Base-by-base conservation (phyloP, 331 rosid genomes). In the Malus hybrid region DNA sequence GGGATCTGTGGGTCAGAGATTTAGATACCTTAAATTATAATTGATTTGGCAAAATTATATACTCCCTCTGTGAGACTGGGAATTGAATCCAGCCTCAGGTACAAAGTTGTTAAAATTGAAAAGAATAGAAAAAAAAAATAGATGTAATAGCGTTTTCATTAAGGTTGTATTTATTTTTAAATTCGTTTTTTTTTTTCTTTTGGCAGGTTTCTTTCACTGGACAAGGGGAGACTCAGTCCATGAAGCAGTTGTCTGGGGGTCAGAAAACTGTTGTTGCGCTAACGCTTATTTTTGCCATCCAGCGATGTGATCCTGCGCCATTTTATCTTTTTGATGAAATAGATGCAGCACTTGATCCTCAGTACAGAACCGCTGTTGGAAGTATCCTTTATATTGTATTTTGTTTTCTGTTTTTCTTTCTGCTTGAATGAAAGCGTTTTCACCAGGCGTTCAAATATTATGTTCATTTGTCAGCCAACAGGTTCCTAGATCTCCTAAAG, bases 251-350 rank as follows among this genome's bases (percentile, higher is more conserved):
- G 82, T 94, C 99, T 39, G 97, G 99, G 69, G 99, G 99, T 70
- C 97, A 94, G 81, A 94, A 94, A 85, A 94, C 99, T 85, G 99
- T 94, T 70, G 99, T 94, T 73, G 99, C 99, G 72, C 90, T 94
- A 69, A 89, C 99, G 4, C 99, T 94, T 70, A 94, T 94, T 81
- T 94, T 94, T 77, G 97, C 99, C 73, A 92, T 94, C 73, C 99
- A 94, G 84, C 91, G 96, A 88, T 94, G 99, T 77, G 99, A 94
- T 87, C 99, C 99, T 19, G 99, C 99, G 24, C 99, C 99, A 18
- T 94, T 94, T 83, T 94, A 94, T 84, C 93, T 94, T 61, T 94
- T 94, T 70, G 99, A 94, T 76, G 99, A 94, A 87, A 94, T 94
- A 54, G 99, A 94, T 76, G 97, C 99, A 46, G 99, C 99, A 20